Percentiles rank a stretch among this genome's conserved stretches.
Conservation (phyloP, 371 early-diverging fungal species). For the Nosema granulosis region DNA sequence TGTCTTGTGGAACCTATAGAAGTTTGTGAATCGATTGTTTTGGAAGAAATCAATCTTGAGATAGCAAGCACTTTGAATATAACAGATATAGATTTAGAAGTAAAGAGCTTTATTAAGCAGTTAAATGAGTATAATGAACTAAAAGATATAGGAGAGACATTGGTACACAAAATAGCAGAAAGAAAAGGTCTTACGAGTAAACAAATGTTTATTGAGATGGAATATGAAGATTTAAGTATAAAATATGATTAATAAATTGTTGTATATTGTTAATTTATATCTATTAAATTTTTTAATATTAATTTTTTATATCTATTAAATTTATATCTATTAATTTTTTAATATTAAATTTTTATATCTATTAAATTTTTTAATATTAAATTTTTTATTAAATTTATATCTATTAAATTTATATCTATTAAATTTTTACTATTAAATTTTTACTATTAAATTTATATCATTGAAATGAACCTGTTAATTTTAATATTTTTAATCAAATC, state of each 20-base stretch:
- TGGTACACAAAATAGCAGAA: slow-evolving; percentile 62
- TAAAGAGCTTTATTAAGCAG: slow-evolving; percentile 51
- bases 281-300: no score
- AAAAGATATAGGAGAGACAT: slow-evolving; percentile 62
- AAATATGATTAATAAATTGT: neutral
- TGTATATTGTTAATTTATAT: no score
- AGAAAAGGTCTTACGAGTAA: slow-evolving; percentile 47
- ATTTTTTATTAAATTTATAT: no score
- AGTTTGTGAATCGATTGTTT: slow-evolving; percentile 41
- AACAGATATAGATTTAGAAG: slow-evolving; percentile 47
- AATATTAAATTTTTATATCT: no score
- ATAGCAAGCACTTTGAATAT: slow-evolving; percentile 29
- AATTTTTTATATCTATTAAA: no score
- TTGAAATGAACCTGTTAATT: no score
- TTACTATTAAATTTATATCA: no score
- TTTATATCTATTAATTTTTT: no score
- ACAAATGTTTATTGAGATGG: slow-evolving; percentile 56
- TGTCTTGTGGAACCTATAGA: slow-evolving; percentile 20
- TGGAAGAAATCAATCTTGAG: slow-evolving; percentile 27
- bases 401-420: no score
- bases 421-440: no score
- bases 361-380: no score
- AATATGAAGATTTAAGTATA: slow-evolving; percentile 1
- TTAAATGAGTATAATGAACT: slow-evolving; percentile 63
- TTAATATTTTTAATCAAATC: no score